Conservation (phyloP, 257 asterid species). For the Gentiana straminea region DNA sequence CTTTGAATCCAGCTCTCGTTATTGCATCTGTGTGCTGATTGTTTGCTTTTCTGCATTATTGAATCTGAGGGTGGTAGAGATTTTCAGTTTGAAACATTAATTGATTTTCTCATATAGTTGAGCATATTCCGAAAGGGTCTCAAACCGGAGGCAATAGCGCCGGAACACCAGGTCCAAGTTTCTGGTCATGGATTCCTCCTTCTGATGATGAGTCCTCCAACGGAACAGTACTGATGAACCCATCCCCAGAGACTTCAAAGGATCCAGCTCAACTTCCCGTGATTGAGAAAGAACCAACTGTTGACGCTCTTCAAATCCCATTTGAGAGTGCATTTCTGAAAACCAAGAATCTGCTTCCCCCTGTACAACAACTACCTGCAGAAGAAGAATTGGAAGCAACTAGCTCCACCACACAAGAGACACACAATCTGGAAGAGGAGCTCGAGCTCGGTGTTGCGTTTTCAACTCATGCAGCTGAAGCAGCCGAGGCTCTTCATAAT, state of each 20-base stretch:
- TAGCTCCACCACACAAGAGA: constrained; percentile 20
- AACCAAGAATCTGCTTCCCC: constrained; percentile 46
- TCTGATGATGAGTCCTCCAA: constrained; percentile 17
- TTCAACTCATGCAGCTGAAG: constrained; percentile 71
- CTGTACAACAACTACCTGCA: constrained; percentile 57
- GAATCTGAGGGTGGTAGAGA: not conserved
- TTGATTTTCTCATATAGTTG: too few relatives aligned
- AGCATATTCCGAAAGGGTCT: constrained; percentile 5
- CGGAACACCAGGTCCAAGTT: constrained; percentile 85
- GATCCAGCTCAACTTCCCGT: constrained; percentile 35
- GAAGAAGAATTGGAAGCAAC: constrained; percentile 26
- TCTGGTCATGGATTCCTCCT: constrained; percentile 96
- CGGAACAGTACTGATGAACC: constrained; percentile 20
- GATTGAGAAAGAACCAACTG: constrained; percentile 52
- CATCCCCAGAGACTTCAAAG: constrained; percentile 31
- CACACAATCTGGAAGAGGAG: constrained; percentile 52
- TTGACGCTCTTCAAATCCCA: constrained; percentile 51
- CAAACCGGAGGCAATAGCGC: constrained; percentile 21
- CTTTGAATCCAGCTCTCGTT: too few relatives aligned
- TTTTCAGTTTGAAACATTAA: not conserved
- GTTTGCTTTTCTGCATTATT: not conserved
- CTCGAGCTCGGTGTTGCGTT: constrained; percentile 51
- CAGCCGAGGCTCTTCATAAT: constrained; percentile 54
- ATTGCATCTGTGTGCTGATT: not conserved
- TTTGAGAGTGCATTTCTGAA: constrained; percentile 53